Percentiles rank a stretch among this genome's conserved stretches.
Conservation (phyloP, 495 filamentous ascomycete species). For the Physcia stellaris region DNA sequence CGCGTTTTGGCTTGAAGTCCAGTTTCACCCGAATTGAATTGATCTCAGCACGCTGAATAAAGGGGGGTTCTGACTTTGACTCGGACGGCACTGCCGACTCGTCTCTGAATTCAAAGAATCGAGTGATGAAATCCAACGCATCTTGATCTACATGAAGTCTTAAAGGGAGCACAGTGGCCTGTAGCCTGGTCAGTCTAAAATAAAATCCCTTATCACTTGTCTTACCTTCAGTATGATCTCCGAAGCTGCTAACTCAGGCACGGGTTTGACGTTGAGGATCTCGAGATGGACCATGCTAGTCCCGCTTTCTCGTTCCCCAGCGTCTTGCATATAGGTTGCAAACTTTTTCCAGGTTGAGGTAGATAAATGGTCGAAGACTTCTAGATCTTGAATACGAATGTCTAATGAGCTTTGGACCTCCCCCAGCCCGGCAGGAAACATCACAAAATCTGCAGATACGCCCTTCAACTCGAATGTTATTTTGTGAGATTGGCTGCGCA, state of each 20-base stretch:
- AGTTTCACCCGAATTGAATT: conserved; percentile 69
- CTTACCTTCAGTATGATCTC: conserved; percentile 75
- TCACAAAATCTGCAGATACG: conserved; percentile 68
- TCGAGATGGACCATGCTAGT: conserved; percentile 84
- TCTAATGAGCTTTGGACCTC: conserved; percentile 83
- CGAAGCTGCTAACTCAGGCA: conserved; percentile 69
- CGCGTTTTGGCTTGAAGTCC: conserved; percentile 95
- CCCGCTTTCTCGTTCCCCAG: conserved; percentile 67
- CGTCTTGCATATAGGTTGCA: conserved; percentile 81
- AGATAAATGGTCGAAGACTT: conserved; percentile 87
- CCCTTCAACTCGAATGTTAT: conserved; percentile 89
- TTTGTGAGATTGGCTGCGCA: conserved; percentile 82
- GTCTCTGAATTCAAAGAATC: conserved; percentile 97
- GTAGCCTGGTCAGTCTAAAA: conserved; percentile 14
- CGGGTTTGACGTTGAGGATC: conserved; percentile 72
- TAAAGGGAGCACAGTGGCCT: conserved; percentile 72
- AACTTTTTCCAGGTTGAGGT: conserved; percentile 99
- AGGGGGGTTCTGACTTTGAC: conserved; percentile 55
- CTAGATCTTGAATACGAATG: conserved; percentile 65
- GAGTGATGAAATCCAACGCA: conserved; percentile 88
- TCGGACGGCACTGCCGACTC: conserved; percentile 37
- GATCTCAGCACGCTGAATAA: conserved; percentile 81
- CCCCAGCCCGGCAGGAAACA: conserved; percentile 61
- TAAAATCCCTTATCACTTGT: not conserved
- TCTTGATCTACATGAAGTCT: conserved; percentile 96